These are phyloP conservation scores for Colletotrichum neosansevieriae DNA, from an alignment of 2,329 filamentous ascomycete genomes.

Conservation along the genomic window DNA sequence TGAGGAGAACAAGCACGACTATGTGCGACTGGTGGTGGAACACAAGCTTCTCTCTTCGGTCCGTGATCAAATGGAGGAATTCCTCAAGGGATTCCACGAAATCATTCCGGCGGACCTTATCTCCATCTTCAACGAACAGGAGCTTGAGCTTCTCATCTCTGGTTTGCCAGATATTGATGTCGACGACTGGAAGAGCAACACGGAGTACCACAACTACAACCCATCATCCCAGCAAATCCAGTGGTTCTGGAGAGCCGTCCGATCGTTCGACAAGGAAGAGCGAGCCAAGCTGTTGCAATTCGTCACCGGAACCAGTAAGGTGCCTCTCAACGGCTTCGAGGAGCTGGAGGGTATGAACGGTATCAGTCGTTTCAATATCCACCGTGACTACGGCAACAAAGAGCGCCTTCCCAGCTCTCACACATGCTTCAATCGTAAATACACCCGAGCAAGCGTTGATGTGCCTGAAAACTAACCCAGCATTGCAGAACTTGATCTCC, in stretches of 20 bases:
- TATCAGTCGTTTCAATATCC: slow-evolving; percentile 97
- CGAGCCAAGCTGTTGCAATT: slow-evolving; percentile 97
- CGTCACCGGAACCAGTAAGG: slow-evolving; percentile 97
- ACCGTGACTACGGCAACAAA: slow-evolving; percentile 97
- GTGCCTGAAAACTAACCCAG: slow-evolving; percentile 6
- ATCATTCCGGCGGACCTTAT: slow-evolving; percentile 96
- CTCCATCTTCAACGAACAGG: slow-evolving; percentile 98
- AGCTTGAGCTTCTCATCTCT: slow-evolving; percentile 95
- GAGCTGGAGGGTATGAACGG: slow-evolving; percentile 99
- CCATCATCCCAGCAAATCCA: slow-evolving; percentile 96
- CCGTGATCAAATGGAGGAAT: slow-evolving; percentile 92
- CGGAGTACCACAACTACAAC: slow-evolving; percentile 98
- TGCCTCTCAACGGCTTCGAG: slow-evolving; percentile 98
- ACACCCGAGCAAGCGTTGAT: neutral
- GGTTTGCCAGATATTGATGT: slow-evolving; percentile 97
- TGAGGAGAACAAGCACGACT: slow-evolving; percentile 98
- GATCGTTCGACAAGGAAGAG: slow-evolving; percentile 99
- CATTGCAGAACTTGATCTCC: slow-evolving; percentile 88
- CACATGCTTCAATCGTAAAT: slow-evolving; percentile 99
- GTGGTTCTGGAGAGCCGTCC: slow-evolving; percentile 99
- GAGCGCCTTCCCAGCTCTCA: slow-evolving; percentile 95
- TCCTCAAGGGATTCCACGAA: slow-evolving; percentile 96
- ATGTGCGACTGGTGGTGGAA: slow-evolving; percentile 93
- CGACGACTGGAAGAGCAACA: slow-evolving; percentile 99
- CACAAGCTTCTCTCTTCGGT: slow-evolving; percentile 93